Percentiles rank a stretch among this genome's conserved stretches.
Conservation (phyloP, 768 basidiomycete genomes). For the Cystobasidium tubakii region DNA sequence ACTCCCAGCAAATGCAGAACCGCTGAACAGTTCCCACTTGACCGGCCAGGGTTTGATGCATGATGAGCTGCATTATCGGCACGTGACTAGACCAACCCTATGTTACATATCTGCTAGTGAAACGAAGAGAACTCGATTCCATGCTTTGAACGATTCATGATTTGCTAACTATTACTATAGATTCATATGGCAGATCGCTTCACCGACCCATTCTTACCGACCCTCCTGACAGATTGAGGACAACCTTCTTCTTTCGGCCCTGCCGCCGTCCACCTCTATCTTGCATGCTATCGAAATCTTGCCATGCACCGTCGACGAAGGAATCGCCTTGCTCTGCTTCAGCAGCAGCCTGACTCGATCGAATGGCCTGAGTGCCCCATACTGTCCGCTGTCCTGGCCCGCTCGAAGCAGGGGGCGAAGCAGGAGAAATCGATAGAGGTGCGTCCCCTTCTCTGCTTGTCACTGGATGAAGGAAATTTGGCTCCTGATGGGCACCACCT, state of each 20-base stretch:
- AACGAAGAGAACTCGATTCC: neutral
- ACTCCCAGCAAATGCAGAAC: too few relatives aligned
- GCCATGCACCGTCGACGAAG: constrained; percentile 15
- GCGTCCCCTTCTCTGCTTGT: neutral
- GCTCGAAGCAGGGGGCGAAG: neutral
- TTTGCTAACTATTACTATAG: neutral
- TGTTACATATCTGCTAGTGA: constrained; percentile 3
- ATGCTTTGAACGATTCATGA: neutral
- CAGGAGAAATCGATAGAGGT: constrained; percentile 12
- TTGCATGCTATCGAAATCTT: constrained; percentile 29
- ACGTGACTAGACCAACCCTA: neutral
- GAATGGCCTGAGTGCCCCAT: constrained; percentile 37
- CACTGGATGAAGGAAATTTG: neutral
- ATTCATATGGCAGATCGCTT: neutral
- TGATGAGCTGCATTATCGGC: neutral
- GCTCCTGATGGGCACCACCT: neutral
- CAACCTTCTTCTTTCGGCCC: constrained; percentile 37
- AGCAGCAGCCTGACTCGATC: neutral
- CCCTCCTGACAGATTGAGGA: constrained; percentile 38
- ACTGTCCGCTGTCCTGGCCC: constrained; percentile 10
- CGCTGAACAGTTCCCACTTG: too few relatives aligned
- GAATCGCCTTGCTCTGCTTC: neutral
- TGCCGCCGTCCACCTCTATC: constrained; percentile 31
- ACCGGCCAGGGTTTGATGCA: too few relatives aligned
- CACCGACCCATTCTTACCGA: constrained; percentile 14